Base-by-base conservation (phyloP, 345 rosid species). In the Citrus glauca region DNA sequence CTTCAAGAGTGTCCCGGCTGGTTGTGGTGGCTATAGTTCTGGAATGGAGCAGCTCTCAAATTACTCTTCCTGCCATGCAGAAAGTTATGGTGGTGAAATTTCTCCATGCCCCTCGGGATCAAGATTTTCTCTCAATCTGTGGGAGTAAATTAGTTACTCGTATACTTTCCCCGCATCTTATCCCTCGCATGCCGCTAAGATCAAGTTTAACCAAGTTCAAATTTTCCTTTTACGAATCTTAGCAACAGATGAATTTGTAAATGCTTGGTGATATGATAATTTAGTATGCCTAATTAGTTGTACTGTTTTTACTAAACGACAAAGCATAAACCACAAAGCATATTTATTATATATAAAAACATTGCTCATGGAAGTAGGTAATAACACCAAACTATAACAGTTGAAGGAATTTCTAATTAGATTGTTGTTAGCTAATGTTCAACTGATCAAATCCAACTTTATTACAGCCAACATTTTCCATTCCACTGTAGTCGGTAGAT, bases 1-100 rank as follows among this genome's bases (percentile, higher is more conserved):
- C 83, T 91, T 90, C 80, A 89, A 90, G 89, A 94, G 95, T 59
- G 82, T 86, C 56, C 86, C 86, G 17, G 50, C 50, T 45, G 50
- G 17, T 45, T 45, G 50, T 75, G 82, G 86, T 30, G 87, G 89
- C 20, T 9, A 9, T 59, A 75, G 83, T 77, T 77, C 81, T 53
- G 93, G 86, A 71, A 82, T 74, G 72, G 91, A 84, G 75, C 89
- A 77, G 70, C 85, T 76, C 2, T 88, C 90, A 1, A 85, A 82
- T 50, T 80, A 84, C 69, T 87, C 91, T 28, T 84, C 85, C 14
- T 82, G 85, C 72, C 85, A 86, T 38, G 79, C 81, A 59, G 93
- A 83, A 30, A 84, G 93, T 66, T 66, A 80, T 70, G 85, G 88
- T 72, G 93, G 89, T 1, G 91, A 91, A 82, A 82, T 91, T 30